Base-by-base conservation (phyloP, 441 rosid genomes). In the Raphanus hybrid region DNA sequence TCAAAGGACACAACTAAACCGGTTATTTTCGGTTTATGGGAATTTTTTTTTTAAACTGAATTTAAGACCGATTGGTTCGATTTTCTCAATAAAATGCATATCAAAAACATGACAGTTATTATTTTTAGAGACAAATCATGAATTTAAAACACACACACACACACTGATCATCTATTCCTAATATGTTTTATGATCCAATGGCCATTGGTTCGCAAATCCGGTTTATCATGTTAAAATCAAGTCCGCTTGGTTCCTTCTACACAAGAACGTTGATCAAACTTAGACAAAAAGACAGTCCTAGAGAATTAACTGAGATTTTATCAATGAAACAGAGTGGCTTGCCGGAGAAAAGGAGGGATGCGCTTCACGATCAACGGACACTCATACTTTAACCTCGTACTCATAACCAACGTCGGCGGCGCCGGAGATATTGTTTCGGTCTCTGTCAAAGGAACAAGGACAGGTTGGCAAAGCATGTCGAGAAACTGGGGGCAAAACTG, bases 401-500 rank as follows among this genome's bases (percentile, higher is more conserved):
- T 89, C 10, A 66, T 89, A 62, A 87, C 93, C 14, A 89, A 87
- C 70, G 90, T 90, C 8, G 91, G 77, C 32, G 94, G 94, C 0
- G 89, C 94, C 6, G 94, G 94, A 11, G 93, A 89, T 59, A 88
- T 89, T 6, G 80, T 74, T 11, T 55, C 88, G 3, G 84, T 84
- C 6, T 79, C 85, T 29, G 34, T 89, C 23, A 89, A 85, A 82
- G 93, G 93, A 5, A 80, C 85, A 2, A 82, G 32, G 35, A 85
- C 87, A 29, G 77, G 80, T 12, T 89, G 93, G 93, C 90, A 85
- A 64, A 15, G 84, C 15, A 86, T 89, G 90, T 87, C 91, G 0
- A 84, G 91, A 65, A 89, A 89, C 71, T 89, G 93, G 93, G 93
- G 93, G 11, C 91, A 87, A 76, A 87, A 89, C 64, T 89, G 93